Percentiles rank a stretch among this genome's conserved stretches.
Conservation (phyloP, 2,329 filamentous ascomycete genomes). For the Diatrype stigma region DNA sequence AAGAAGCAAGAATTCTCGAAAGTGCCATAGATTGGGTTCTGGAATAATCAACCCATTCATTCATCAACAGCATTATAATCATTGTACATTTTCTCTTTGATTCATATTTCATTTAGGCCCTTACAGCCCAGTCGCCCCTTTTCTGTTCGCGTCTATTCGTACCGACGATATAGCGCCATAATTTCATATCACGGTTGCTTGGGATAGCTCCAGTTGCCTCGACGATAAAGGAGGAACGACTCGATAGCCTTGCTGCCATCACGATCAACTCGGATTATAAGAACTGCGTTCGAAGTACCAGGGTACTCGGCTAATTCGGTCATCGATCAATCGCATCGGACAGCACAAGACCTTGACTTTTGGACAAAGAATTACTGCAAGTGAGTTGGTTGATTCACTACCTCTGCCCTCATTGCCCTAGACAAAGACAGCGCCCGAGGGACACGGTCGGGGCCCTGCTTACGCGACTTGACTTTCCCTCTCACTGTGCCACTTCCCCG, state of each 20-base stretch:
- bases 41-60: not conserved
- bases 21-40: not conserved
- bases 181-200: not conserved
- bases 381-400: not conserved
- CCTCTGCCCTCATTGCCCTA: not conserved
- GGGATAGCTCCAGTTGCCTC: not conserved
- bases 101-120: not conserved
- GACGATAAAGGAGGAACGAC: not conserved
- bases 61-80: not conserved
- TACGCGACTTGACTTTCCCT: not conserved
- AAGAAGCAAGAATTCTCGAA: not conserved
- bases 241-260: not conserved
- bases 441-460: not conserved
- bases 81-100: not conserved
- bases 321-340: no score
- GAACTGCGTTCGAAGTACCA: not conserved
- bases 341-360: no score
- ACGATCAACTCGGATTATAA: not conserved
- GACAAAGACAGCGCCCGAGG: not conserved
- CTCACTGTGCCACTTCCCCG: not conserved
- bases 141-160: not conserved
- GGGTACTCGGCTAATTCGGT: not conserved
- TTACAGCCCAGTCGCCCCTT: not conserved
- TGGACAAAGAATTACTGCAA: not conserved
- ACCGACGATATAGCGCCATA: not conserved